phyloP scores from a whole-genome alignment of 495 filamentous ascomycete genomes.

The Penicillium daleae region DNA sequence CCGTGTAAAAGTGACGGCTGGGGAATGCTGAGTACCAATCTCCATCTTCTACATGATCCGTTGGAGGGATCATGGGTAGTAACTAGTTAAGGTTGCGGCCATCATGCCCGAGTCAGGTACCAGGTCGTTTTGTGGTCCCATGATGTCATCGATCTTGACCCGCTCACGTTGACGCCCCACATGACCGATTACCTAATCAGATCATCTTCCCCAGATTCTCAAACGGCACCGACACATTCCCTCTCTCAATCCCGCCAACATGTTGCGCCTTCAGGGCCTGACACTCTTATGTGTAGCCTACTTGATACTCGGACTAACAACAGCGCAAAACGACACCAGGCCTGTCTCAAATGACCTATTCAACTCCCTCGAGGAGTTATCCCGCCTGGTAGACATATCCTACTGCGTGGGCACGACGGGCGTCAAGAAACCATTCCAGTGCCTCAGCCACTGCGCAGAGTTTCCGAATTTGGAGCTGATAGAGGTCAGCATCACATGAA shows the following conservation, averaged over 20 bases:
- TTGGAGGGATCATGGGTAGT: too few species aligned
- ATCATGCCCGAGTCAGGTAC: not conserved
- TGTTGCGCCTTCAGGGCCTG: slow-evolving; percentile 11
- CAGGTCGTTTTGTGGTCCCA: too few species aligned
- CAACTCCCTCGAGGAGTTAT: slow-evolving; percentile 78
- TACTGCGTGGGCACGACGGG: slow-evolving; percentile 94
- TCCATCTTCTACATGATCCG: too few species aligned
- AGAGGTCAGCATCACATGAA: slow-evolving; percentile 45
- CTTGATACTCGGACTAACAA: not conserved
- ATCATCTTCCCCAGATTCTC: slow-evolving; percentile 26
- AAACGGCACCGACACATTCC: not conserved
- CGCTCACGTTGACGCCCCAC: slow-evolving; percentile 10
- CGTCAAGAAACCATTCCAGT: slow-evolving; percentile 78
- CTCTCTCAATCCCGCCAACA: slow-evolving; percentile 7
- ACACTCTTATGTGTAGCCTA: slow-evolving; percentile 4
- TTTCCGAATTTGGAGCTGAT: slow-evolving; percentile 80
- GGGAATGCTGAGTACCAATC: too few species aligned
- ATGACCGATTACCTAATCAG: slow-evolving; percentile 10
- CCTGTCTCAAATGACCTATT: slow-evolving; percentile 68
- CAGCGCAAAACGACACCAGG: slow-evolving; percentile 17
- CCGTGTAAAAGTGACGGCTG: too few species aligned
- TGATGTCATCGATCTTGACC: not conserved
- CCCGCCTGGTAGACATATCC: slow-evolving; percentile 88
- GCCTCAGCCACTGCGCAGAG: slow-evolving; percentile 79
- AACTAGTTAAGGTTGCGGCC: too few species aligned